Conservation (phyloP, 2,329 filamentous ascomycete species). For the Trichoderma sp. region DNA sequence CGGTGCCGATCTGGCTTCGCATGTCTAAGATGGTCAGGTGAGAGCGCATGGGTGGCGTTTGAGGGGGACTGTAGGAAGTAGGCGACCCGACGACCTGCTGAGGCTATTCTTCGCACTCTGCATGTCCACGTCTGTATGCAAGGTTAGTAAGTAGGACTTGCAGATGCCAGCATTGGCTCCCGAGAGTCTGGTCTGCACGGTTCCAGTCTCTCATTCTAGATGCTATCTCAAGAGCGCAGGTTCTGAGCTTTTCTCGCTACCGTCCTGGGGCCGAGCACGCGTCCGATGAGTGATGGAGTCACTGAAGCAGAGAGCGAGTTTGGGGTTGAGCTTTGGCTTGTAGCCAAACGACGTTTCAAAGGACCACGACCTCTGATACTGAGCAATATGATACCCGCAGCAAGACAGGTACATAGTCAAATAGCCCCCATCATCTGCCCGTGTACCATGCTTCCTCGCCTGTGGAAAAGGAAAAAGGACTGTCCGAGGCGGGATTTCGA, state of each 20-base stretch:
- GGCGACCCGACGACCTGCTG: not conserved
- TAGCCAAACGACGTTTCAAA: not conserved
- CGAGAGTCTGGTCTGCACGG: not conserved
- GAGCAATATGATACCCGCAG: not conserved
- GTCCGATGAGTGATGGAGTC: not conserved
- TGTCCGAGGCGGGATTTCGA: not conserved
- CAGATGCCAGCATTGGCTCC: not conserved
- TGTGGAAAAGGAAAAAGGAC: not conserved
- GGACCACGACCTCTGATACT: not conserved
- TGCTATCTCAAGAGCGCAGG: not conserved
- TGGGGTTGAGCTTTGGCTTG: slow-evolving; percentile 2
- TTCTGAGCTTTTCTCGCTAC: not conserved
- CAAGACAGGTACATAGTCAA: too few relatives aligned
- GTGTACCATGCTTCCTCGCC: not conserved
- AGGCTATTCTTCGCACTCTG: not conserved
- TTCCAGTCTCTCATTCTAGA: not conserved
- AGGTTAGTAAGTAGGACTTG: not conserved
- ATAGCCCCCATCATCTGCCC: too few relatives aligned
- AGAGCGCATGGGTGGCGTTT: slow-evolving; percentile 22
- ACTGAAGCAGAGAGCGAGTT: not conserved
- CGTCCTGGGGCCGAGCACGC: not conserved
- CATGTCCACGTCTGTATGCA: too few relatives aligned
- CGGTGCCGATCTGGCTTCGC: slow-evolving; percentile 23
- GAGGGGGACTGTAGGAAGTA: not conserved
- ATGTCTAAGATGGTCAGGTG: slow-evolving; percentile 22